Conservation (phyloP, 148 eudicot species). For the Cornus florida region DNA sequence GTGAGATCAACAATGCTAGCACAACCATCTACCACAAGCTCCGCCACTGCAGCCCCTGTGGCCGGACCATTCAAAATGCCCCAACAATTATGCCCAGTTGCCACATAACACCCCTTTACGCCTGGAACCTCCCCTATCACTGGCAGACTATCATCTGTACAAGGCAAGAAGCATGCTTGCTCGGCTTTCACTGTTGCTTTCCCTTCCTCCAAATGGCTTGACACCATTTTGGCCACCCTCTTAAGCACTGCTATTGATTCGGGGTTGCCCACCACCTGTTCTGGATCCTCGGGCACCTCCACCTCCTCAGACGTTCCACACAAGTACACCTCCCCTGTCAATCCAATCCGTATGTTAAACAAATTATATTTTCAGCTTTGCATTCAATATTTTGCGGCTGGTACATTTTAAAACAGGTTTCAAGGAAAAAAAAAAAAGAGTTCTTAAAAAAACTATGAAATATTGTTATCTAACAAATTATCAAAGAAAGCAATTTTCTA, state of each 20-base stretch:
- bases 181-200: slow-evolving; percentile 71
- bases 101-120: slow-evolving; percentile 69
- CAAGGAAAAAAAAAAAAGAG: too few species aligned
- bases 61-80: slow-evolving; percentile 93
- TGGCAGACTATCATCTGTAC: slow-evolving; percentile 70
- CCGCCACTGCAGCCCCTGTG: slow-evolving; percentile 81
- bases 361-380: background rate
- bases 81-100: slow-evolving; percentile 90
- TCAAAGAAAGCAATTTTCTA: too few species aligned
- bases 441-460: too few species aligned
- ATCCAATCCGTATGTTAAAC: background rate
- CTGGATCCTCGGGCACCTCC: slow-evolving; percentile 78
- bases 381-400: background rate
- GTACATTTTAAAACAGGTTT: too few species aligned
- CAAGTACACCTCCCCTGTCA: slow-evolving; percentile 82
- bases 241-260: slow-evolving; percentile 69
- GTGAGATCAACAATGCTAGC: slow-evolving; percentile 61
- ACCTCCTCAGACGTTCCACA: slow-evolving; percentile 76
- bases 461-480: too few species aligned
- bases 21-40: slow-evolving; percentile 76
- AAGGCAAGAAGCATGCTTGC: slow-evolving; percentile 89
- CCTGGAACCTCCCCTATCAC: slow-evolving; percentile 80
- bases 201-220: slow-evolving; percentile 63
- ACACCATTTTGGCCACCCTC: slow-evolving; percentile 66
- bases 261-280: slow-evolving; percentile 52